A percentile compares a stretch with the other conserved stretches of the same genome.
phyloP scores from a whole-genome alignment of 139 green algal species.

The Limnomonas spitsbergensis region DNA sequence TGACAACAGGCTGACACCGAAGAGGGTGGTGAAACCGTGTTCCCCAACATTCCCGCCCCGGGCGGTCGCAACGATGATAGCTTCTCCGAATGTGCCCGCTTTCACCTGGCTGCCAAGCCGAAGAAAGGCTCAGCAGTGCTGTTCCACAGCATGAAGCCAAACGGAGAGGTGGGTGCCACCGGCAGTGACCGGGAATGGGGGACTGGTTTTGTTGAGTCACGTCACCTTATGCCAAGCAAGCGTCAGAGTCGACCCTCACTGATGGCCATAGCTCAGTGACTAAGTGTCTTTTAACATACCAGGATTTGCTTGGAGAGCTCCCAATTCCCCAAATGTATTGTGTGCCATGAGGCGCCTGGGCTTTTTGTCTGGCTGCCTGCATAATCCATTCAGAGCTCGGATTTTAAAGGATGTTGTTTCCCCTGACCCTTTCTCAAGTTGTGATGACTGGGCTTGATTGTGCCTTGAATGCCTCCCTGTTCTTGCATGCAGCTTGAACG shows the following conservation, averaged over 20 bases:
- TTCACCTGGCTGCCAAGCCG: conserved; percentile 54
- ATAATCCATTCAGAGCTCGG: no score
- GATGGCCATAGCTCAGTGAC: no score
- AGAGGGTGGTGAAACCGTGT: conserved; percentile 31
- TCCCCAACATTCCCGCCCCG: conserved; percentile 59
- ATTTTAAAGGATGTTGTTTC: no score
- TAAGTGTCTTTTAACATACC: no score
- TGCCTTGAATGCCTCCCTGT: no score
- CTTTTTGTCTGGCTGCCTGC: neutral
- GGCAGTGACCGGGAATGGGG: no score
- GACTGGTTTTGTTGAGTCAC: no score
- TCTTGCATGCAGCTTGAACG: conserved; percentile 35
- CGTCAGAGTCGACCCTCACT: no score
- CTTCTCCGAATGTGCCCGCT: conserved; percentile 54
- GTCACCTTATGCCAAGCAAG: no score
- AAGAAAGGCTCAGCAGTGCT: neutral
- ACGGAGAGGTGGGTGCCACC: conserved; percentile 25
- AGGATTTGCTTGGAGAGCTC: neutral
- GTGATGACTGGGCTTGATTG: no score
- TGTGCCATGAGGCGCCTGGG: neutral
- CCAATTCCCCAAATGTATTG: neutral
- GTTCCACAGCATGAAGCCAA: conserved; percentile 55
- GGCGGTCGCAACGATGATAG: conserved; percentile 33
- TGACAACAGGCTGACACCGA: neutral
- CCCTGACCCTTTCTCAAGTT: no score